These are phyloP conservation scores for Cyamopsis tetragonoloba DNA, from an alignment of 306 rosid species.

Conservation along the genomic window DNA sequence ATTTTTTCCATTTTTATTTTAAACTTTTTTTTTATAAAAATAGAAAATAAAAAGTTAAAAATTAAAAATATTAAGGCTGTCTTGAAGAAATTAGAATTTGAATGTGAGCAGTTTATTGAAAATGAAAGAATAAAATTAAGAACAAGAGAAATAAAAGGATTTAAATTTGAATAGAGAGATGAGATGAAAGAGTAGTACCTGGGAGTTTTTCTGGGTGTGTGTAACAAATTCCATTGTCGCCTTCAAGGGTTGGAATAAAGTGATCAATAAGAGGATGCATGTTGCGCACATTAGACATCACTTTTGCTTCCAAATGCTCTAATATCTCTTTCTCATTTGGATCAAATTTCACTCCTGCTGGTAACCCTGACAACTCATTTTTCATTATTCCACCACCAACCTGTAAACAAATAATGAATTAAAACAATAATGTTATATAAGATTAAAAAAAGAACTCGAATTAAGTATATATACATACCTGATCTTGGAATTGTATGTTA, in stretches of 20 bases:
- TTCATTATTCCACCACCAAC: conserved; percentile 4
- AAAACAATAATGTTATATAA: neutral
- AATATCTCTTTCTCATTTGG: conserved; percentile 79
- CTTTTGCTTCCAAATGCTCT: conserved; percentile 75
- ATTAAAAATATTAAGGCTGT: too few relatives aligned
- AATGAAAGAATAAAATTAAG: neutral
- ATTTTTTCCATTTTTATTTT: too few relatives aligned
- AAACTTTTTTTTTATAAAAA: too few relatives aligned
- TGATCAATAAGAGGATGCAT: conserved; percentile 82
- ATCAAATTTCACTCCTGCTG: conserved; percentile 83
- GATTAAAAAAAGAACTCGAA: neutral
- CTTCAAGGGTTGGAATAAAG: conserved; percentile 80
- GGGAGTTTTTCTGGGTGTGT: conserved; percentile 91
- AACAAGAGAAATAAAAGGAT: too few relatives aligned
- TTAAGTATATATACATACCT: too few relatives aligned
- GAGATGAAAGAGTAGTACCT: too few relatives aligned
- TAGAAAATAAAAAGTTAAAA: too few relatives aligned
- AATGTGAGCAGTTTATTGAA: too few relatives aligned
- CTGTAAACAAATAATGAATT: neutral
- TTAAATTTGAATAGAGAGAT: too few relatives aligned
- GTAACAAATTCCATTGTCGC: conserved; percentile 83
- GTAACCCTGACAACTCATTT: conserved; percentile 72
- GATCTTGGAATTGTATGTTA: conserved; percentile 47
- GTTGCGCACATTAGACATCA: conserved; percentile 42
- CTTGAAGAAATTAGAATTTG: too few relatives aligned